Evolutionary conservation across 1,284 basidiomycete species (phyloP), one percentile per base, ranked within the genome.

Genomic region (Amylostereum areolatum): DNA sequence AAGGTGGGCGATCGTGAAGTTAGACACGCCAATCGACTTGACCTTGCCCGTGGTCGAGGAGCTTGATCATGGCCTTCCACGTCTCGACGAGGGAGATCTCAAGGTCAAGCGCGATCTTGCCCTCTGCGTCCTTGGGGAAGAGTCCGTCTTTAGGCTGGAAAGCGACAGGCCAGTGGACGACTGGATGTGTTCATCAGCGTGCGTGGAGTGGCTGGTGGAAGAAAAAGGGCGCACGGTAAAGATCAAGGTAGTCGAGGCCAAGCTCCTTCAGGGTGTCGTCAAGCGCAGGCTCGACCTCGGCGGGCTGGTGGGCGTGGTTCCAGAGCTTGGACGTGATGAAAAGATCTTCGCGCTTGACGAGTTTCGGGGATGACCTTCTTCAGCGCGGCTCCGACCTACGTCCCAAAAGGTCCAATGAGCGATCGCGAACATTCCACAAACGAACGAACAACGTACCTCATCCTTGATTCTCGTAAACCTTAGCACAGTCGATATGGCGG

Each of bases 91-190:
- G 67, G 24, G 77, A 75, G 1, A 78, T 78, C 52, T 80, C 62
- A 1, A 66, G 66, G 62, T 91, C 89, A 33, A 90, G 71, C 12
- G 72, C 74, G 46, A 74, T 63, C 55, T 80, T 70, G 33, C 70
- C 72, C 30, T 66, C 61, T 40, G 72, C 71, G 10, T 69, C 66
- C 3, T 74, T 60, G 41, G 86, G 88, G 57, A 74, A 66, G 40
- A 87, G 69, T 27, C 75, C 81, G 45, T 77, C 71, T 12, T 82
- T 86, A 2, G 81, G 74, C 18, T 64, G 66, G 65, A 93, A 89
- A 1, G 88, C 77, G 33, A 90, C 81, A 1, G 92, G 92, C 92
- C 92, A 96, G 72, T 95, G 92, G 52, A 95, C 73, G 43, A 92
- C 85, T 86, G 59, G 7, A 28, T n/a, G 18, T n/a, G n/a, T n/a